Conservation (phyloP, 495 filamentous ascomycete genomes). For the Xylaria longipes region DNA sequence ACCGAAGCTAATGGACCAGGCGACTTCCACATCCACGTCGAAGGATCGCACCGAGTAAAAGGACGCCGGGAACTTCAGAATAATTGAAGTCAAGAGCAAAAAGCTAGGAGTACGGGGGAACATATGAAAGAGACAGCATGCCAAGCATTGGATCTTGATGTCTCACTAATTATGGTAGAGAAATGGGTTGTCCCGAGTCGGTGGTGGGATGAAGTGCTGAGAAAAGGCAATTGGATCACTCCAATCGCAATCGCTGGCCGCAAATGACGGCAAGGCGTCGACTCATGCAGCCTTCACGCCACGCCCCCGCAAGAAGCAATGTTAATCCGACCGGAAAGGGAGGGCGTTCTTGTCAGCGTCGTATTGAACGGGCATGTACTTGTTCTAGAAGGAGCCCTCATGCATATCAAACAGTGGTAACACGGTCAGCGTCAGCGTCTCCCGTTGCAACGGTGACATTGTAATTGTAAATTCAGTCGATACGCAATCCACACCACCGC, state of each 20-base stretch:
- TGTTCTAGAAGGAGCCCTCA: conserved; percentile 18
- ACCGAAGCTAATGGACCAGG: neutral
- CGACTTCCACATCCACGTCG: neutral
- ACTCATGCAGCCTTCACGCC: conserved; percentile 14
- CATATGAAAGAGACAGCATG: conserved; percentile 16
- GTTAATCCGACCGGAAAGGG: neutral
- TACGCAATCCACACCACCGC: neutral
- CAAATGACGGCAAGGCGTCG: conserved; percentile 23
- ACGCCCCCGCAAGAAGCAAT: conserved; percentile 22
- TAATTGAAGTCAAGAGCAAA: neutral
- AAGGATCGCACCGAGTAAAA: neutral
- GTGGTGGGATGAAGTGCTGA: conserved; percentile 16
- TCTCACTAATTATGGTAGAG: conserved; percentile 18
- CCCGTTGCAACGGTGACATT: conserved; percentile 10
- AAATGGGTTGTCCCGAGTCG: neutral
- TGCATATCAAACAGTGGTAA: conserved; percentile 1
- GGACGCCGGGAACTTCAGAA: neutral
- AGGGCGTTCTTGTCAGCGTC: conserved; percentile 14
- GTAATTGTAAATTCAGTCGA: conserved; percentile 9
- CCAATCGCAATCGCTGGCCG: conserved; percentile 13
- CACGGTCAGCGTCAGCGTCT: conserved; percentile 22
- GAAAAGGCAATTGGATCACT: conserved; percentile 21
- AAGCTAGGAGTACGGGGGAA: neutral
- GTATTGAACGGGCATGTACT: conserved; percentile 10
- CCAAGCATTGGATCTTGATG: conserved; percentile 21